Base-by-base conservation (phyloP, 2,329 filamentous ascomycete genomes). In the Chrysoporthe cubensis region DNA sequence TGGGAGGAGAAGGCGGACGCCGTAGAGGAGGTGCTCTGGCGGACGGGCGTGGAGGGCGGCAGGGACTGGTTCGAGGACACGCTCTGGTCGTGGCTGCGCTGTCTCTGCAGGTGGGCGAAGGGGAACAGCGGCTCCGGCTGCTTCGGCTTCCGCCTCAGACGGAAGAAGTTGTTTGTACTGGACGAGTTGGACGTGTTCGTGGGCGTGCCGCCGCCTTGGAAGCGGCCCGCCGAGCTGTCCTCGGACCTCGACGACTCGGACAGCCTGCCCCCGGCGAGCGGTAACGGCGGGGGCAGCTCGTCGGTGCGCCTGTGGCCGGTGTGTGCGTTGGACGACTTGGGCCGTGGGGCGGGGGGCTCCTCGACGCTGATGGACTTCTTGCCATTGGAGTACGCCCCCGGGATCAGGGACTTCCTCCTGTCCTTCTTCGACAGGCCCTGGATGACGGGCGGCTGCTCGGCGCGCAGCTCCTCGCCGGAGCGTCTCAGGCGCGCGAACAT, bases 211-310 rank as follows among this genome's bases (percentile, higher is more conserved):
- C 34, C 71, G 81, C 26, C 26, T 2, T 86, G 87, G 62, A 87
- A 80, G 52, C 83, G 82, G 72, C 94, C 90, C 54, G 85, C 88
- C 18, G 90, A 92, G 79, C 92, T 97, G 57, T 88, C 91, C 77
- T 97, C 94, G 40, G 95, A 97, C 72, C 92, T 88, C 2, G 94
- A 97, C 1, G 95, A 97, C 75, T 97, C 95, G 5, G 92, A 96
- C 40, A 91, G 80, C 52, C 92, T 84, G 71, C 87, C 85, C 42
- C 87, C 81, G 13, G 90, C 88, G 26, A 91, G 83, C 8, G 88
- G 88, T 68, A 93, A 80, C 2, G 87, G 83, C 16, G 88, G 87
- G 67, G 83, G 84, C 32, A 37, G 44, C 56, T 65, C 54, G 18
- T 60, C 6, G 34, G 18, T 37, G 4, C 43, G 63, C 37, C 83